Conservation (phyloP, 2,329 filamentous ascomycete genomes). For the Aspergillus pseudonomiae region DNA sequence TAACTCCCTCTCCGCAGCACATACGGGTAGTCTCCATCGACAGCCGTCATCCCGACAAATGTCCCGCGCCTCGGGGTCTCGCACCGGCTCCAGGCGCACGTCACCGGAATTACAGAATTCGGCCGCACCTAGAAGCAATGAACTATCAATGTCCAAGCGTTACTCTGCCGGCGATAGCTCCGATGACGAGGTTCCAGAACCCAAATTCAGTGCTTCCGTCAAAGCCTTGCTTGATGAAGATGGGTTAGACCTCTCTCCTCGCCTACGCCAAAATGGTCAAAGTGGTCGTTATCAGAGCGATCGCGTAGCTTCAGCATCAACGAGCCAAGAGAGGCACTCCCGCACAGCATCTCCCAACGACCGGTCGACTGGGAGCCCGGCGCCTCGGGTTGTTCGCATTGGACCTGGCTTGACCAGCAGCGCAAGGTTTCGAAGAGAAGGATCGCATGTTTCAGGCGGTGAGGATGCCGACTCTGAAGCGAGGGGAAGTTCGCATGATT, state of each 20-base stretch:
- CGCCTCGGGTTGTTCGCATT: constrained; percentile 45
- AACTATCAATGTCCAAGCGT: constrained; percentile 27
- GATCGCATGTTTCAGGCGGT: constrained; percentile 42
- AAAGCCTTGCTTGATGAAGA: constrained; percentile 73
- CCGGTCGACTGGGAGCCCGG: constrained; percentile 45
- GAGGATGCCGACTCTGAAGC: constrained; percentile 34
- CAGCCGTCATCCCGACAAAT: constrained; percentile 40
- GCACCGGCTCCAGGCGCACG: constrained; percentile 35
- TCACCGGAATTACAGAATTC: constrained; percentile 33
- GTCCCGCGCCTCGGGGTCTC: constrained; percentile 41
- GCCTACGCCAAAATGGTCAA: constrained; percentile 35
- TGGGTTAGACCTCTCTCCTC: constrained; percentile 53
- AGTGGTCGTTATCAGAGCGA: constrained; percentile 27
- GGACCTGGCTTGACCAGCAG: constrained; percentile 34
- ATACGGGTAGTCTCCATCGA: constrained; percentile 39
- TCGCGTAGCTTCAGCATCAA: constrained; percentile 28
- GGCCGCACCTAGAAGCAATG: constrained; percentile 21
- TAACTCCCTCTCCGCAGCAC: constrained; percentile 40
- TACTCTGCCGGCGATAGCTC: constrained; percentile 76
- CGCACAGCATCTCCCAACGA: constrained; percentile 42
- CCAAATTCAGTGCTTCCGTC: constrained; percentile 89
- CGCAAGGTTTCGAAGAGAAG: constrained; percentile 38
- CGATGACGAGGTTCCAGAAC: constrained; percentile 88
- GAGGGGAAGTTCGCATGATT: constrained; percentile 35
- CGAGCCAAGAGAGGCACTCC: constrained; percentile 37